Percentiles rank a stretch among this genome's conserved stretches.
Evolutionary conservation across 1,284 basidiomycete genomes (phyloP).

Genomic region (Sanguinoderma infundibulare): DNA sequence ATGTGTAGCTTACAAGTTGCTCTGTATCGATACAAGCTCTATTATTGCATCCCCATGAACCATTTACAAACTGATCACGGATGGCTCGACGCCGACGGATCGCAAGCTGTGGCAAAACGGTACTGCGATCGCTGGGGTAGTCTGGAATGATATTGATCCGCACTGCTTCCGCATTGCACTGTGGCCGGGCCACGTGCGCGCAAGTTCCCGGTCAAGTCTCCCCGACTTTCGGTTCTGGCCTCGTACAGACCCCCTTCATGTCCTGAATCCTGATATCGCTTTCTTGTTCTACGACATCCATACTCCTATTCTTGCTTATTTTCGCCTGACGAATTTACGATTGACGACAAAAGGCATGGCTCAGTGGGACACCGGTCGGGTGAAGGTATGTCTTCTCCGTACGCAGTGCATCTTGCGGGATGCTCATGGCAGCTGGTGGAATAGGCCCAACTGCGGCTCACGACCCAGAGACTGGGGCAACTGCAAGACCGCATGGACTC

Average conservation of each 20-base stretch:
- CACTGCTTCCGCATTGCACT: neutral
- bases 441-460: slow-evolving; percentile 65
- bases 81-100: no score
- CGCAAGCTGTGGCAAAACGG: no score
- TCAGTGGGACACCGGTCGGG: slow-evolving; percentile 48
- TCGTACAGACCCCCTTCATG: slow-evolving; percentile 6
- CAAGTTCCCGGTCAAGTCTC: neutral
- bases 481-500: slow-evolving; percentile 72
- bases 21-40: slow-evolving; percentile 20
- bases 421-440: slow-evolving; percentile 1
- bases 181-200: slow-evolving; percentile 8
- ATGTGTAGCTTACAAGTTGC: neutral
- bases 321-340: neutral
- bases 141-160: no score
- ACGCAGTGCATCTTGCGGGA: neutral
- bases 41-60: neutral
- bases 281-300: neutral
- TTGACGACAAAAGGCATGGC: slow-evolving; percentile 6
- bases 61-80: neutral
- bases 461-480: slow-evolving; percentile 69
- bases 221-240: slow-evolving; percentile 1
- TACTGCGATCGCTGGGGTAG: no score
- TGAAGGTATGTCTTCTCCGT: slow-evolving; percentile 45
- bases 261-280: slow-evolving; percentile 3
- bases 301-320: neutral